These are phyloP conservation scores for Cyberlindnera japonica DNA, from an alignment of 805 yeast genomes.

Conservation along the genomic window DNA sequence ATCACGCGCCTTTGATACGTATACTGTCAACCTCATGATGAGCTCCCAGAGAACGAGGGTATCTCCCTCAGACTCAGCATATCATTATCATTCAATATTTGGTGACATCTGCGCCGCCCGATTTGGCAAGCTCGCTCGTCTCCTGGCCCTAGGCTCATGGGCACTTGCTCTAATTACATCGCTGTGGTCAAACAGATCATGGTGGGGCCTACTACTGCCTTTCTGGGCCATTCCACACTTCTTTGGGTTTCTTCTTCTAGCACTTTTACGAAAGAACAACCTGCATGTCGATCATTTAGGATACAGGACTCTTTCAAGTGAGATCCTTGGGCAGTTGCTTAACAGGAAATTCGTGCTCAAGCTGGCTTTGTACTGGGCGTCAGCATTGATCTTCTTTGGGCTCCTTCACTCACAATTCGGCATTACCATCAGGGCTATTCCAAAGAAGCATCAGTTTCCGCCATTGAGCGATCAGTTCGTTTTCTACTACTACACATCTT, in stretches of 20 bases:
- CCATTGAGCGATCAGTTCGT: conserved; percentile 42
- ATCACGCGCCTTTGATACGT: background rate
- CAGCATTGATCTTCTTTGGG: conserved; percentile 24
- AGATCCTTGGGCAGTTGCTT: conserved; percentile 24
- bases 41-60: conserved; percentile 5
- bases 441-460: conserved; percentile 39
- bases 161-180: conserved; percentile 26
- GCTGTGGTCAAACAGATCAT: conserved; percentile 21
- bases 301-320: conserved; percentile 29
- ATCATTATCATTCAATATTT: conserved; percentile 36
- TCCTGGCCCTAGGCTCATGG: conserved; percentile 31
- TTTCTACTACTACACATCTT: conserved; percentile 45
- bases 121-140: conserved; percentile 37
- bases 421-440: conserved; percentile 27
- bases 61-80: conserved; percentile 18
- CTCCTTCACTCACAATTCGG: conserved; percentile 23
- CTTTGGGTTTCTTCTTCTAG: conserved; percentile 31
- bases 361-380: conserved; percentile 22
- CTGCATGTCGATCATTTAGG: conserved; percentile 36
- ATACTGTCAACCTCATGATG: background rate
- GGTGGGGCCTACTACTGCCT: conserved; percentile 25
- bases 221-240: conserved; percentile 24
- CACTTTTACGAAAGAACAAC: conserved; percentile 38
- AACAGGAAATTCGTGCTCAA: conserved; percentile 25
- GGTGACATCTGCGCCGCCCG: conserved; percentile 39